Evolutionary conservation across 1,139 yeast genomes (phyloP).

Genomic region (Kurtzmaniella natalensis): DNA sequence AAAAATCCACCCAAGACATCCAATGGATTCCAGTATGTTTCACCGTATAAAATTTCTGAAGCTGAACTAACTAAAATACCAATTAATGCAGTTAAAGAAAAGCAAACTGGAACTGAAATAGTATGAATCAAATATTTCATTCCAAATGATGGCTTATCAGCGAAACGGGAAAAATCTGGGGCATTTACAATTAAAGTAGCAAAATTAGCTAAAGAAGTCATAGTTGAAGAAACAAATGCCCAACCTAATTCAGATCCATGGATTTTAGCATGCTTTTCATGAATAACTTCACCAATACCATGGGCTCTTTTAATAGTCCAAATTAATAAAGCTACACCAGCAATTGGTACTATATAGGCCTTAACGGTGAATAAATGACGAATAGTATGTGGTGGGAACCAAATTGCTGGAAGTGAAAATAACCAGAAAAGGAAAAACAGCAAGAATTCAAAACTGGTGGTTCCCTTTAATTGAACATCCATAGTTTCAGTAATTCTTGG

Average conservation of each 20-base stretch:
- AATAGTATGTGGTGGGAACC: slow-evolving; percentile 76
- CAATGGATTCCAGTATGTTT: slow-evolving; percentile 80
- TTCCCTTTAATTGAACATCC: slow-evolving; percentile 25
- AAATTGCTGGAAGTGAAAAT: slow-evolving; percentile 68
- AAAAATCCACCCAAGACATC: slow-evolving; percentile 69
- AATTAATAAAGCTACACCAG: slow-evolving; percentile 71
- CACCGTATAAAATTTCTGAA: slow-evolving; percentile 63
- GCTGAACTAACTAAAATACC: slow-evolving; percentile 88
- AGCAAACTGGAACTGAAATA: slow-evolving; percentile 68
- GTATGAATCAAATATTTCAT: slow-evolving; percentile 45
- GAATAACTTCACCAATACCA: slow-evolving; percentile 68
- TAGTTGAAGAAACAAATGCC: slow-evolving; percentile 73
- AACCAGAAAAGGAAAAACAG: slow-evolving; percentile 79
- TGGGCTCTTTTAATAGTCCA: slow-evolving; percentile 79
- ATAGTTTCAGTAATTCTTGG: slow-evolving; percentile 49
- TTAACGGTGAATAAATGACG: slow-evolving; percentile 80
- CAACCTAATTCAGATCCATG: slow-evolving; percentile 67
- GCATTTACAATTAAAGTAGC: slow-evolving; percentile 85
- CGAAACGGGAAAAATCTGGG: slow-evolving; percentile 86
- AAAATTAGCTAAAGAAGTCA: slow-evolving; percentile 80
- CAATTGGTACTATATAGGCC: slow-evolving; percentile 71
- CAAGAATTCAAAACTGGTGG: slow-evolving; percentile 63
- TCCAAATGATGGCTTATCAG: slow-evolving; percentile 43
- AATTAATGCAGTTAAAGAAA: slow-evolving; percentile 75
- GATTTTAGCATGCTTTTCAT: slow-evolving; percentile 37